phyloP scores from a whole-genome alignment of 129 eudicot genomes.

The Ambrosia artemisiifolia region DNA sequence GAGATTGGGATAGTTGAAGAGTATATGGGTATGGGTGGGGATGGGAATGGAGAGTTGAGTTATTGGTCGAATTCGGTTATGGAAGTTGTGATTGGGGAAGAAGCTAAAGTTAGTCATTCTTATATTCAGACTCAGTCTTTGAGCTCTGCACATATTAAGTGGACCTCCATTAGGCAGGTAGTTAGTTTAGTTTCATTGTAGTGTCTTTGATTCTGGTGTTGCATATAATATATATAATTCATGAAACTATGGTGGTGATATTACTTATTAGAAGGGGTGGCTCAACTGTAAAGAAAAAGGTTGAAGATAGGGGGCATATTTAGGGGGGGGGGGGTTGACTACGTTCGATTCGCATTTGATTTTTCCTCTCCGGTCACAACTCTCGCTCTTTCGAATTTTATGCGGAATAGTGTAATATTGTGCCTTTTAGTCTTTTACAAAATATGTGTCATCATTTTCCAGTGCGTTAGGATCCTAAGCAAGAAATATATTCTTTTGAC shows the following conservation, averaged over 20 bases:
- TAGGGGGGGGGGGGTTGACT: too few species aligned
- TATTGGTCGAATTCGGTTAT: slow-evolving; percentile 91
- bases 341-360: too few species aligned
- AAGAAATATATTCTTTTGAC: too few species aligned
- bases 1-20: slow-evolving; percentile 85
- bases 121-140: slow-evolving; percentile 79
- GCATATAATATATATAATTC: neutral
- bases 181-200: neutral
- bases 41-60: slow-evolving; percentile 39
- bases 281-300: too few species aligned
- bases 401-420: too few species aligned
- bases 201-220: slow-evolving; percentile 14
- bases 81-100: slow-evolving; percentile 77
- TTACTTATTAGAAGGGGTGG: too few species aligned
- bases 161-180: slow-evolving; percentile 98
- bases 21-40: slow-evolving; percentile 52
- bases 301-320: too few species aligned
- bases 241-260: neutral
- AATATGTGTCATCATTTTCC: too few species aligned
- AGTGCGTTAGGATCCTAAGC: too few species aligned
- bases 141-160: slow-evolving; percentile 83
- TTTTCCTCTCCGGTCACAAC: too few species aligned
- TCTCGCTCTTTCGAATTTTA: too few species aligned
- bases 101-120: slow-evolving; percentile 76
- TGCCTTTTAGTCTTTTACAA: too few species aligned